Percentiles rank a stretch among this genome's conserved stretches.
These are phyloP conservation scores for Rhynchosporium graminicola DNA, from an alignment of 2,329 filamentous ascomycete species.

Conservation along the genomic window DNA sequence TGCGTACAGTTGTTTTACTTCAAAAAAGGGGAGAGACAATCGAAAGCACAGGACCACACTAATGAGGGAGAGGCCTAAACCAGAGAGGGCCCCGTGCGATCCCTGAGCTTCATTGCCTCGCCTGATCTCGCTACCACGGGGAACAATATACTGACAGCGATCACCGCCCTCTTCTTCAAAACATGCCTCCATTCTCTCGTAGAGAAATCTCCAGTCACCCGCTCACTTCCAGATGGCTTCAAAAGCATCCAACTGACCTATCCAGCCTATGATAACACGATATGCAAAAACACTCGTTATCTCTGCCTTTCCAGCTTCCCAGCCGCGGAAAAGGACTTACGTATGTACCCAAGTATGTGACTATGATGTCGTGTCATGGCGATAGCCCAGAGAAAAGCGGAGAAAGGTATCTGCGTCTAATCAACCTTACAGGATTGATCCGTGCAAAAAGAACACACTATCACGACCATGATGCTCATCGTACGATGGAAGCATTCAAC, in stretches of 20 bases:
- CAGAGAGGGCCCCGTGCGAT: not conserved
- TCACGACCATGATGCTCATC: not conserved
- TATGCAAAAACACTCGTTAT: not conserved
- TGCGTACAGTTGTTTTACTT: not conserved
- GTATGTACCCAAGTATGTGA: not conserved
- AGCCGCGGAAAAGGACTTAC: not conserved
- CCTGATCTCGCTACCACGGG: conserved; percentile 1
- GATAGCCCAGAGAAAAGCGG: not conserved
- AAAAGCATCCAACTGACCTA: not conserved
- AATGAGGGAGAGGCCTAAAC: not conserved
- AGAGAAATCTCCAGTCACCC: too few relatives aligned
- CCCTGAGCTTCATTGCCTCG: conserved; percentile 1
- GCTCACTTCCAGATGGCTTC: too few relatives aligned
- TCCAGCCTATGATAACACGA: conserved; percentile 5
- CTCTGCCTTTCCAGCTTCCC: not conserved
- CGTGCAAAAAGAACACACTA: not conserved
- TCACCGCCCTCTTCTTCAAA: not conserved
- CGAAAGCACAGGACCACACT: too few relatives aligned
- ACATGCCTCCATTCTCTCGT: too few relatives aligned
- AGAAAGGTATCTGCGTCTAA: not conserved
- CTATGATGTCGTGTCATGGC: not conserved
- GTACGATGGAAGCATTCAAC: not conserved
- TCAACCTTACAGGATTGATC: not conserved
- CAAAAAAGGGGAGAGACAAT: not conserved
- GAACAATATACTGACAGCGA: not conserved